These are phyloP conservation scores for Xylaria arbuscula DNA, from an alignment of 2,329 filamentous ascomycete genomes.

Conservation along the genomic window DNA sequence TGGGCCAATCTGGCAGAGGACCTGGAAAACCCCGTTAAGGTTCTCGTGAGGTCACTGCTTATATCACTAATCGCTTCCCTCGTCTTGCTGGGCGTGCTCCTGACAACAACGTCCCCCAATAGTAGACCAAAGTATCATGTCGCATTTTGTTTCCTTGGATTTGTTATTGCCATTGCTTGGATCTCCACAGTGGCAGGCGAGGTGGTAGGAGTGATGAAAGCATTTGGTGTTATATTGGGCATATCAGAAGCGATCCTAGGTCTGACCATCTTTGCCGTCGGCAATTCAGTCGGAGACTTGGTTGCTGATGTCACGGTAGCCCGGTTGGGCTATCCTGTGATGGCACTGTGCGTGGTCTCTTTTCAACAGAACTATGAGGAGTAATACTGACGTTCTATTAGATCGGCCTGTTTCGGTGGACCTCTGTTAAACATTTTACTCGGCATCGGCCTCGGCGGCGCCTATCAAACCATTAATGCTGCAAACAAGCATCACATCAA, in stretches of 20 bases:
- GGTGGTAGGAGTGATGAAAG: conserved; percentile 94
- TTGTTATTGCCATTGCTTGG: conserved; percentile 92
- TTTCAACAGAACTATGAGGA: conserved; percentile 6
- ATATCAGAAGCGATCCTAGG: conserved; percentile 96
- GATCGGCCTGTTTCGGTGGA: conserved; percentile 94
- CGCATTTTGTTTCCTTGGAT: conserved; percentile 87
- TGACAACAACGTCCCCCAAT: conserved; percentile 74
- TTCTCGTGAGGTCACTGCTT: conserved; percentile 67
- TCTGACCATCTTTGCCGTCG: conserved; percentile 94
- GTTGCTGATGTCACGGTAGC: conserved; percentile 96
- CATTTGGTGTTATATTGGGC: conserved; percentile 87
- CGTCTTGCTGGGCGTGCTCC: conserved; percentile 71
- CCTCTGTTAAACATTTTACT: conserved; percentile 98
- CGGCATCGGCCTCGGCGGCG: conserved; percentile 90
- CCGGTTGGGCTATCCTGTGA: conserved; percentile 91
- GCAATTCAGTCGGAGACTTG: conserved; percentile 93
- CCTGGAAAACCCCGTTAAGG: conserved; percentile 60
- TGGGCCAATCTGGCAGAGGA: conserved; percentile 76
- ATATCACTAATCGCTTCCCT: conserved; percentile 77
- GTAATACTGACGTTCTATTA: conserved; percentile 45
- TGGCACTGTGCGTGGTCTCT: conserved; percentile 74
- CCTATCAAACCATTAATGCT: conserved; percentile 83
- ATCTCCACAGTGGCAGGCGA: conserved; percentile 96
- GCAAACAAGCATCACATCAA: conserved; percentile 73
- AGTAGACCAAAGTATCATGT: conserved; percentile 79